Base-by-base conservation (phyloP, 176 grass and related monocot species). In the Melocanna baccifera region DNA sequence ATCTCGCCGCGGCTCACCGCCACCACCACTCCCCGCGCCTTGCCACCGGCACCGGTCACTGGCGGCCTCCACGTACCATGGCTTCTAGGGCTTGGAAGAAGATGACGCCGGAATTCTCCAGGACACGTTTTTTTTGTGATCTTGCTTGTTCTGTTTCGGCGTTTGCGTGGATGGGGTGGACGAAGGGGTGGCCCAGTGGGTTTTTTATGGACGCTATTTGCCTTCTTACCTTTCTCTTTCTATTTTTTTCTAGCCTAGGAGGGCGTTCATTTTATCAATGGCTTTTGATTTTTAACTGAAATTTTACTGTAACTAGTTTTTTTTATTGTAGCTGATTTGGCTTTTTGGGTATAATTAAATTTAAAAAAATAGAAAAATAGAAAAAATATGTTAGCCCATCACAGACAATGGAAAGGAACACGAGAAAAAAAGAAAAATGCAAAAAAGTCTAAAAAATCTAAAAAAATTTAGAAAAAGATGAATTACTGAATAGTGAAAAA, bases 1-100 rank as follows among this genome's bases (percentile, higher is more conserved):
- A 99, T 96, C 78, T 71, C 67, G 68, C 81, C 71, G 4, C 66
- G 1, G 45, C 66, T 40, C 45, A 66, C 26, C 2, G 13, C 41
- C 5, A 16, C 32, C 12, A 45, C 56, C 25, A 19, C 64, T 62
- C 64, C 65, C 52, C 8, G 15, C 39, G 8, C 2, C 73, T 72
- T 73, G 19, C 25, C 61, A 11, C 40, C 19, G 41, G 40, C 62
- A 48, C 62, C 22, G 61, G 87, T 52, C 62, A 62, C 69, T 23
- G 52, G 77, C 52, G 56, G 69, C 50, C 40, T 81, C 39, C 50
- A 68, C 16, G 82, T 51, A 16, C 58, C 43, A 75, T 65, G 34
- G 36, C 40, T 53, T 53, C 46, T 81, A 68, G 77, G 48, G 46
- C 57, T 63, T 25, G 39, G 22, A 6, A 14, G 46, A 36, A 51